Evolutionary conservation across 73 alveolate species (phyloP).

Genomic region (Paramecium sexaurelia): DNA sequence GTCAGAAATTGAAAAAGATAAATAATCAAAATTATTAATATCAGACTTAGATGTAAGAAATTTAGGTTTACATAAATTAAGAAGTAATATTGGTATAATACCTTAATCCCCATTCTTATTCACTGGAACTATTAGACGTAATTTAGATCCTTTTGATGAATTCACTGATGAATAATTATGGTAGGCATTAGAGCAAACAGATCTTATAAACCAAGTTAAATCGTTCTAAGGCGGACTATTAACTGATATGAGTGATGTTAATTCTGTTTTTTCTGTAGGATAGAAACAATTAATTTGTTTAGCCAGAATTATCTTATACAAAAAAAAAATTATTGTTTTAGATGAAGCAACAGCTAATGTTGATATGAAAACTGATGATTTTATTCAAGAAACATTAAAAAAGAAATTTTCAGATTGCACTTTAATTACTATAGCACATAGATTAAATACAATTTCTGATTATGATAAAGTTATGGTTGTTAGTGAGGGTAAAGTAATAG

Average conservation of each 20-base stretch:
- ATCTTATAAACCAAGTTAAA: constrained; percentile 64
- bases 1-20: constrained; percentile 68
- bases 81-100: constrained; percentile 77
- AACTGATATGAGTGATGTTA: constrained; percentile 69
- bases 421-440: constrained; percentile 80
- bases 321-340: constrained; percentile 74
- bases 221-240: background rate
- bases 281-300: constrained; percentile 83
- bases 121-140: constrained; percentile 79
- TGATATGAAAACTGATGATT: constrained; percentile 80
- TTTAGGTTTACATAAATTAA: constrained; percentile 77
- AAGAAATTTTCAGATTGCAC: constrained; percentile 73
- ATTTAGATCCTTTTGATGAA: constrained; percentile 88
- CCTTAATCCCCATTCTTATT: constrained; percentile 84
- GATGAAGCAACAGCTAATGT: constrained; percentile 85
- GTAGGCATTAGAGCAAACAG: constrained; percentile 70
- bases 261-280: constrained; percentile 68
- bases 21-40: constrained; percentile 42
- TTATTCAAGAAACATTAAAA: constrained; percentile 71
- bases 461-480: constrained; percentile 65
- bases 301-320: constrained; percentile 76
- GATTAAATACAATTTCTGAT: constrained; percentile 69
- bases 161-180: constrained; percentile 72
- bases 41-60: constrained; percentile 72
- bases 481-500: constrained; percentile 49